Evolutionary conservation across 2,329 filamentous ascomycete genomes (phyloP).

Genomic region (Colletotrichum lini): DNA sequence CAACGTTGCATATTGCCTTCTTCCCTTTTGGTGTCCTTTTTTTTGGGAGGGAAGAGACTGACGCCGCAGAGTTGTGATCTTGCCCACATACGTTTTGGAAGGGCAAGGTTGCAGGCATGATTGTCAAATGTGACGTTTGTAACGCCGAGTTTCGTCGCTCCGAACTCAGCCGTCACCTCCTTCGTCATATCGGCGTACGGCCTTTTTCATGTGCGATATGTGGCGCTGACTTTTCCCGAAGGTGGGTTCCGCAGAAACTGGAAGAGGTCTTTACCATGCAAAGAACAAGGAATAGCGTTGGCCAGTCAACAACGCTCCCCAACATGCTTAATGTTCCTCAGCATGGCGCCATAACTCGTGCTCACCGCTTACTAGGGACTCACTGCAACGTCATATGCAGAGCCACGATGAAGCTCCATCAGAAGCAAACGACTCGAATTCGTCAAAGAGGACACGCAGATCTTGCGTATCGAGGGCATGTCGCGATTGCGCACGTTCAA

Average conservation of each 20-base stretch:
- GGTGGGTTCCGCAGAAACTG: background rate
- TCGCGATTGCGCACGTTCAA: background rate
- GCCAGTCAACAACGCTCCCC: background rate
- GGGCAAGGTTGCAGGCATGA: background rate
- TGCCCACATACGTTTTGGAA: background rate
- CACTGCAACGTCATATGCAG: slow-evolving; percentile 7
- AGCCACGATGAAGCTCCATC: background rate
- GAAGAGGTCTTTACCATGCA: background rate
- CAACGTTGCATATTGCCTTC: background rate
- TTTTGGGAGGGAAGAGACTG: no score
- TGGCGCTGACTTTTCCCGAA: slow-evolving; percentile 7
- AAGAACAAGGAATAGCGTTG: background rate
- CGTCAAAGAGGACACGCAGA: background rate
- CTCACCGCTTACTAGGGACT: background rate
- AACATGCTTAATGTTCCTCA: background rate
- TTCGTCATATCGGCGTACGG: slow-evolving; percentile 21
- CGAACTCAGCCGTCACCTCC: slow-evolving; percentile 19
- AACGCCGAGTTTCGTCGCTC: slow-evolving; percentile 27
- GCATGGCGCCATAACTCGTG: background rate
- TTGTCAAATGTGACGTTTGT: slow-evolving; percentile 21
- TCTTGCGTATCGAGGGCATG: background rate
- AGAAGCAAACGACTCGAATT: background rate
- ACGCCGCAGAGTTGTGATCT: background rate
- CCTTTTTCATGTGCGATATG: slow-evolving; percentile 18
- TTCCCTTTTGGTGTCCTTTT: no score